Evolutionary conservation across 495 filamentous ascomycete species (phyloP), one percentile per base, ranked within the genome.

Genomic region (Hypoxylon cercidicola): DNA sequence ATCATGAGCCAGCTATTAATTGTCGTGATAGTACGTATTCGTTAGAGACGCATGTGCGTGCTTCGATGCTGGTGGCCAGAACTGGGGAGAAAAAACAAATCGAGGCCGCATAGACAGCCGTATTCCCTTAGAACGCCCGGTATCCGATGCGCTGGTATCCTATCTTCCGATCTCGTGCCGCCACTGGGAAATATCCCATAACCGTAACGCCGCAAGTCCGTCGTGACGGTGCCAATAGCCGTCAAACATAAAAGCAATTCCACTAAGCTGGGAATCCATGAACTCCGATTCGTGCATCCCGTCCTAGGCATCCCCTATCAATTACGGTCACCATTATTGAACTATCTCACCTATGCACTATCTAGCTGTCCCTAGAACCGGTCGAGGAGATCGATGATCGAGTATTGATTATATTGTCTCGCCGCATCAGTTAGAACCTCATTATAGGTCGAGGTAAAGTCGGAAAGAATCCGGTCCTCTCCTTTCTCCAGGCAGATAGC

Each of bases 181-280:
- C 46, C 45, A 34, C 20, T 40, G 40, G 39, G 43, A 44, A 63
- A 63, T 55, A 15, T 16, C 9, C 30, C 54, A 35, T 50, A 47
- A 50, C 60, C 59, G 39, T 60, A 68, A 68, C 59, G 59, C 59
- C 65, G 55, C 35, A 60, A 63, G 19, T 60, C 50, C 50, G 50
- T 52, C 39, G 46, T 32, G 60, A 52, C 30, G 16, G 48, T 15
- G 19, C 30, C 28, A 8, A 47, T 32, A n/a, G 46, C 55, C 40
- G 44, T 45, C 52, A 60, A 63, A 60, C 28, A 23, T 44, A 37
- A 34, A 49, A 32, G 18, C 41, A 19, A 49, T 39, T 23, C 59
- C 21, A 48, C 21, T 35, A 15, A 59, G 53, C n/a, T 19, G n/a
- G 30, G 44, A 41, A 15, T 46, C 55, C 65, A 12, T 34, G 13